Conservation (phyloP, 2,329 filamentous ascomycete species). For the Aspergillus arachidicola region DNA sequence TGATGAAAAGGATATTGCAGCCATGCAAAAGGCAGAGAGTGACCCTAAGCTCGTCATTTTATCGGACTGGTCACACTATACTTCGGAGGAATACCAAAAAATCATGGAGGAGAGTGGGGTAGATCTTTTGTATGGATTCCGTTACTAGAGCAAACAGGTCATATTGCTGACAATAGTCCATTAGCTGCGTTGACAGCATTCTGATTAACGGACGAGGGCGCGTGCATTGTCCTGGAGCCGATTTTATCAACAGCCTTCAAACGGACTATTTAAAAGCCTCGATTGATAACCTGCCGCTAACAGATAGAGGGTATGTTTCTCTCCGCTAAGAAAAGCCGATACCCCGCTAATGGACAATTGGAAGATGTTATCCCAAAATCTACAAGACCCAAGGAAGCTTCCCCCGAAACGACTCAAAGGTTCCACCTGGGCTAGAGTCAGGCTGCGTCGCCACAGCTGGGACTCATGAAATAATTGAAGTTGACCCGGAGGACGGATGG, state of each 20-base stretch:
- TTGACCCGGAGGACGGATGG: background rate
- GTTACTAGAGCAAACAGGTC: background rate
- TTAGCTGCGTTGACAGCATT: constrained; percentile 1
- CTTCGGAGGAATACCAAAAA: constrained; percentile 48
- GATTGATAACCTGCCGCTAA: constrained; percentile 25
- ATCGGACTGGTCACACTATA: constrained; percentile 60
- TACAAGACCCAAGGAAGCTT: constrained; percentile 27
- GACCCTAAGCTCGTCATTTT: constrained; percentile 53
- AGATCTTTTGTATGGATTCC: constrained; percentile 22
- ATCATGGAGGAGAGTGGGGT: constrained; percentile 28
- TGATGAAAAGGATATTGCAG: constrained; percentile 39
- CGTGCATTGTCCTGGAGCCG: background rate
- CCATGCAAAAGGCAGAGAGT: constrained; percentile 54
- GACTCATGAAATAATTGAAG: constrained; percentile 4
- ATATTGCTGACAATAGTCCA: background rate
- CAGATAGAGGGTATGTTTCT: constrained; percentile 36
- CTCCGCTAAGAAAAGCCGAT: background rate
- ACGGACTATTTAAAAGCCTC: background rate
- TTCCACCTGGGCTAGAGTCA: background rate
- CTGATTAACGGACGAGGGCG: constrained; percentile 1
- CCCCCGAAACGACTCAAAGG: constrained; percentile 23
- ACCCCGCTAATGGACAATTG: background rate
- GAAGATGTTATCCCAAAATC: constrained; percentile 27
- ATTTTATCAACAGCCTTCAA: constrained; percentile 2
- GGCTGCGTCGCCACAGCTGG: background rate